These are phyloP conservation scores for Colletotrichum filicis DNA, from an alignment of 2,329 filamentous ascomycete genomes.

Conservation along the genomic window DNA sequence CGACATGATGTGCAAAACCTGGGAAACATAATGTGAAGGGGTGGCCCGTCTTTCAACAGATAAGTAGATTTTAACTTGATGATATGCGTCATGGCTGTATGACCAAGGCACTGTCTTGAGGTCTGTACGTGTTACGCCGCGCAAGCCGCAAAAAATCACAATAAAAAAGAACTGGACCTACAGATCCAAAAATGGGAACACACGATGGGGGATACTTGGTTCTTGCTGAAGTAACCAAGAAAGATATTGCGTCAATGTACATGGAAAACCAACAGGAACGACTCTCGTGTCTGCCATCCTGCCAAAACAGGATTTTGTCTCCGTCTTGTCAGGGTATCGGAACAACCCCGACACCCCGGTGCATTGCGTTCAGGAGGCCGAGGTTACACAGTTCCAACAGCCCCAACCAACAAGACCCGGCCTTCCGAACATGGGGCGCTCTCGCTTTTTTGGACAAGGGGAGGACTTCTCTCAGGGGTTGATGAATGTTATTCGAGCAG, in stretches of 20 bases:
- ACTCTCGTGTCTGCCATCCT: not conserved
- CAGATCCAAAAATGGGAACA: not conserved
- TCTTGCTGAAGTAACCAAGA: not conserved
- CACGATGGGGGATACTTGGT: not conserved
- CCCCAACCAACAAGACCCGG: not conserved
- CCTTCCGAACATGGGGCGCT: not conserved
- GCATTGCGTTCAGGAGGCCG: conserved; percentile 10
- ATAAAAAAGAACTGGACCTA: not conserved
- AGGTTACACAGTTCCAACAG: conserved; percentile 15
- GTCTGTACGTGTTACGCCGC: not conserved
- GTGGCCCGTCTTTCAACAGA: not conserved
- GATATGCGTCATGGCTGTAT: not conserved
- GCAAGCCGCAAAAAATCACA: too few species aligned
- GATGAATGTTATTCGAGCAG: not conserved
- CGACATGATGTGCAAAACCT: not conserved
- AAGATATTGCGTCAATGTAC: not conserved
- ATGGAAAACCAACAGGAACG: not conserved
- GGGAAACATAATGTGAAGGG: not conserved
- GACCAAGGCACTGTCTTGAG: not conserved
- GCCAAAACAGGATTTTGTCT: not conserved
- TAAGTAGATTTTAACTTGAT: not conserved
- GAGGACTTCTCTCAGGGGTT: not conserved
- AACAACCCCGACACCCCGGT: conserved; percentile 13
- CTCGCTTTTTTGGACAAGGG: not conserved
- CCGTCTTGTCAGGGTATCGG: not conserved